Evolutionary conservation across 1,139 yeast genomes (phyloP), one percentile per base, ranked within the genome.

Genomic region (Candida sp.): DNA sequence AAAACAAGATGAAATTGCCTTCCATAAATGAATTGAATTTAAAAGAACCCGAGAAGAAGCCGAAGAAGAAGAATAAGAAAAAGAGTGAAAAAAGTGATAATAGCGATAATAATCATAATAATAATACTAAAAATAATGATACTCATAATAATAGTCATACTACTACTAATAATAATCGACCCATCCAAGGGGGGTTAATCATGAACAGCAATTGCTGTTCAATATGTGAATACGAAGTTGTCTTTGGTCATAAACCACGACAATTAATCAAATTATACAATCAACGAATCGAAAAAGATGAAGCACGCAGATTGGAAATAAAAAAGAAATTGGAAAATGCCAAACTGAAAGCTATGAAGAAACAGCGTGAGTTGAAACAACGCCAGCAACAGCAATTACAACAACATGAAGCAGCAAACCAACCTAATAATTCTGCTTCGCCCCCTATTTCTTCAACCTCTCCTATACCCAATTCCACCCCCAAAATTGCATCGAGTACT

Each of bases 221-320:
- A 47, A 72, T 81, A 45, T 82, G 88, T 59, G 84, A 82, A 54
- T 82, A 79, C 55, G 81, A 79, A 30, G 15, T 37, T 12, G 30
- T 37, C 25, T 47, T 41, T 35, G 47, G 46, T 7, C 33, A 43
- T 21, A 50, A 51, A 33, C 66, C 68, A 1, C 49, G 48, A 22
- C 64, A 63, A 47, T 53, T 64, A 55, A 54, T 60, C 35, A 61
- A 58, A 45, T 56, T 58, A 58, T 58, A 56, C 39, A 57, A 62
- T 35, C 56, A 58, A 44, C 66, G 66, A 43, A 58, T 70, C 33
- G 57, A 59, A 33, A 49, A 54, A 32, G 75, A 70, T 40, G 71
- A 68, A 44, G 55, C 60, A 45, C 52, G 70, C 40, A 54, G 74
- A 43, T 58, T 57, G 39, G 68, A 66, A 33, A 58, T 70, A 45